These are phyloP conservation scores for Friedmanniomyces endolithicus DNA, from an alignment of 495 filamentous ascomycete genomes.

Conservation along the genomic window DNA sequence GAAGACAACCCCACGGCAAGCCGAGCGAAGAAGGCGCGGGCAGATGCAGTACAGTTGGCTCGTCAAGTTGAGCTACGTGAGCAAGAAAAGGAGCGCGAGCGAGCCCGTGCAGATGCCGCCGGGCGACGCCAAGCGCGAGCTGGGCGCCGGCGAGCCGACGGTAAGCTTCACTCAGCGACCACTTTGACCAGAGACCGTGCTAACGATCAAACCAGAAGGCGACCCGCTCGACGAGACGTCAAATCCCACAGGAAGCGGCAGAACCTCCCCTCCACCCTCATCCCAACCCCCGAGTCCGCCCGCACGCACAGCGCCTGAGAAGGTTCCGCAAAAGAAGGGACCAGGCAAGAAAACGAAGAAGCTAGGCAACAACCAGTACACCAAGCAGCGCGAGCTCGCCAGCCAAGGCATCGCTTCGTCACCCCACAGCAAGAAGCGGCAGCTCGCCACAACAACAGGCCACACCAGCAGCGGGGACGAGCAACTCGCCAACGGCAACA, in stretches of 20 bases:
- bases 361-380: conserved; percentile 78
- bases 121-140: conserved; percentile 62
- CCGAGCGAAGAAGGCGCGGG: conserved; percentile 49
- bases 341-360: conserved; percentile 35
- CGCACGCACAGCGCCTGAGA: conserved; percentile 13
- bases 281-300: conserved; percentile 13
- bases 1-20: conserved; percentile 39
- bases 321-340: conserved; percentile 18
- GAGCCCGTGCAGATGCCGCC: conserved; percentile 54
- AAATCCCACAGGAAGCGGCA: conserved; percentile 7
- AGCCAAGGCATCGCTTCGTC: not conserved
- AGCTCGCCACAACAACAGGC: conserved; percentile 40
- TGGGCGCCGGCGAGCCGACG: conserved; percentile 62
- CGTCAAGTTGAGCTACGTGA: conserved; percentile 64
- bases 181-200: no score
- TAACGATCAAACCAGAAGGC: conserved; percentile 5
- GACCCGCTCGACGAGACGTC: conserved; percentile 13
- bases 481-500: conserved; percentile 21
- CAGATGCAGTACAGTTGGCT: conserved; percentile 51
- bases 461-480: conserved; percentile 39
- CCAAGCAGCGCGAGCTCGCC: conserved; percentile 22
- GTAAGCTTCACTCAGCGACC: conserved; percentile 35
- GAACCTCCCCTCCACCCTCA: conserved; percentile 17
- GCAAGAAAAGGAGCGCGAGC: conserved; percentile 47
- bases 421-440: conserved; percentile 22